phyloP scores from a whole-genome alignment of 495 filamentous ascomycete genomes.

The Annulohypoxylon maeteangense region DNA sequence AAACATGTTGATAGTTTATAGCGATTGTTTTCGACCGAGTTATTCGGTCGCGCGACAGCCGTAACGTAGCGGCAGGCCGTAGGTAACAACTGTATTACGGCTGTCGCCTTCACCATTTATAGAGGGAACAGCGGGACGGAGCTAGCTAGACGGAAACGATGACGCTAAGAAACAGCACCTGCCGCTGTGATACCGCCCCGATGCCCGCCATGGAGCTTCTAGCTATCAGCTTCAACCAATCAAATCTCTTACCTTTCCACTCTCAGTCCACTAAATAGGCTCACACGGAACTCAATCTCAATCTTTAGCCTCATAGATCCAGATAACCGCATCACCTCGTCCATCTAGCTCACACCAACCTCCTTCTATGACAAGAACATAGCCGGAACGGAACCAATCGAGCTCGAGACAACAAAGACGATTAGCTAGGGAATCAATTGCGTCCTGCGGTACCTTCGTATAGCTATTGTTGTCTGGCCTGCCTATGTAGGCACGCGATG shows the following conservation, averaged over 20 bases:
- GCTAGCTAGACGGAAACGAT: conserved; percentile 8
- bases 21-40: neutral
- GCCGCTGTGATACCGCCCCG: neutral
- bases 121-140: neutral
- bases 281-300: neutral
- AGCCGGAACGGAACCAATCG: neutral
- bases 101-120: neutral
- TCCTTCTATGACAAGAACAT: neutral
- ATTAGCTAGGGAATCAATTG: neutral
- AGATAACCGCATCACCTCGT: neutral
- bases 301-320: neutral
- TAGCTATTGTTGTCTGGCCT: neutral
- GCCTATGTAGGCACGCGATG: conserved; percentile 12
- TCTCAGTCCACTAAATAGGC: conserved; percentile 11
- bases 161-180: conserved; percentile 18
- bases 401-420: neutral
- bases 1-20: neutral
- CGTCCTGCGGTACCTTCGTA: neutral
- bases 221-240: conserved; percentile 14
- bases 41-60: neutral
- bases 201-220: neutral
- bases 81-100: neutral
- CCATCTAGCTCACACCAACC: neutral
- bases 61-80: neutral
- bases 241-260: neutral